These are phyloP conservation scores for Thielaviopsis euricoi DNA, from an alignment of 2,329 filamentous ascomycete genomes.

Conservation along the genomic window DNA sequence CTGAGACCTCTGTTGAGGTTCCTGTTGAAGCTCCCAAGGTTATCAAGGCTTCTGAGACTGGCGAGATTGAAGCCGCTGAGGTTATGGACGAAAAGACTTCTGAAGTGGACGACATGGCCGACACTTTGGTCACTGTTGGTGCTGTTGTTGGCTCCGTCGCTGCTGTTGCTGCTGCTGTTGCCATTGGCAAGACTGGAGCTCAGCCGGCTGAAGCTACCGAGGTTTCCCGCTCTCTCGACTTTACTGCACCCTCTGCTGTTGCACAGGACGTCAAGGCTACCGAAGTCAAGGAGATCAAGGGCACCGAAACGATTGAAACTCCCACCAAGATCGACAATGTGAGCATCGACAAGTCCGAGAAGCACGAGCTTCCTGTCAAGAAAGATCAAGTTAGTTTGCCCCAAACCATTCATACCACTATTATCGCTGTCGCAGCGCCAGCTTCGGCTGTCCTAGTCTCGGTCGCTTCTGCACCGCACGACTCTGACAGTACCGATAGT, in stretches of 20 bases:
- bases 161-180: background rate
- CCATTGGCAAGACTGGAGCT: background rate
- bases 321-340: too few species aligned
- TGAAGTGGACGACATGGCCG: background rate
- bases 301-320: too few species aligned
- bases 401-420: background rate
- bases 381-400: constrained; percentile 9
- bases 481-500: too few species aligned
- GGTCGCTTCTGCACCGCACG: background rate
- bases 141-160: background rate
- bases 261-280: background rate
- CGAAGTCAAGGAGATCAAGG: background rate
- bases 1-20: background rate
- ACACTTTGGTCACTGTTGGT: background rate
- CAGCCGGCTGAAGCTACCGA: background rate
- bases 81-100: background rate
- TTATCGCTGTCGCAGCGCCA: background rate
- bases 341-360: background rate
- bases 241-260: background rate
- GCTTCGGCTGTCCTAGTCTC: background rate
- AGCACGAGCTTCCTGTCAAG: constrained; percentile 2
- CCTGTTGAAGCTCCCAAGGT: background rate
- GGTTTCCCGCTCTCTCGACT: background rate
- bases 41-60: background rate
- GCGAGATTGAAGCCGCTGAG: background rate